Evolutionary conservation across 2,329 filamentous ascomycete species (phyloP).

Genomic region (Mollisiaceae sp.): DNA sequence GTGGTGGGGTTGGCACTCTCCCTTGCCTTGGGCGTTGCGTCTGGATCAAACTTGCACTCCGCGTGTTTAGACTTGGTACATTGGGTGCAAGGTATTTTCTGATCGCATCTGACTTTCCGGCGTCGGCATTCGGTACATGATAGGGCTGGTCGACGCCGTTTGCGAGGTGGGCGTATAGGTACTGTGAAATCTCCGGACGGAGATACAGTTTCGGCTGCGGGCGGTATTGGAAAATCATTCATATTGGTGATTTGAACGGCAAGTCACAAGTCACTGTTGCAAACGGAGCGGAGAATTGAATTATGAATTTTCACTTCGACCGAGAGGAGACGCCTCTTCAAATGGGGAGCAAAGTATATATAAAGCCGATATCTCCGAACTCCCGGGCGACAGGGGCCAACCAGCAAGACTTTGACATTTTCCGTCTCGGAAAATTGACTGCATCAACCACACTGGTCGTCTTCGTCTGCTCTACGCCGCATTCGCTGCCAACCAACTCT

Average conservation of each 20-base stretch:
- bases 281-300: constrained; percentile 1
- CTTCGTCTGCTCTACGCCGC: background rate
- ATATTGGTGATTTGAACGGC: background rate
- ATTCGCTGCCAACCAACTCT: background rate
- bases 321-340: background rate
- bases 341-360: background rate
- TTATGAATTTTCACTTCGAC: background rate
- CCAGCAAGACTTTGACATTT: background rate
- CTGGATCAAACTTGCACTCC: constrained; percentile 42
- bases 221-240: background rate
- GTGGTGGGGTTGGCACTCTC: background rate
- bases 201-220: background rate
- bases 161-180: constrained; percentile 26
- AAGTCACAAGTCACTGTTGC: background rate
- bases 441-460: constrained; percentile 9
- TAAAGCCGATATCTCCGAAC: constrained; percentile 1
- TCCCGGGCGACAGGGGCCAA: background rate
- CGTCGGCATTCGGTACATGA: constrained; percentile 52
- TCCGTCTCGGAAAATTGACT: background rate
- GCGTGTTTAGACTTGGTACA: constrained; percentile 43
- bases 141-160: constrained; percentile 43
- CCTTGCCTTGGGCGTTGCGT: constrained; percentile 8
- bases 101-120: constrained; percentile 53
- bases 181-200: background rate
- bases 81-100: constrained; percentile 47